Conservation (phyloP, 805 yeast species). For the Yamadazyma olivae region DNA sequence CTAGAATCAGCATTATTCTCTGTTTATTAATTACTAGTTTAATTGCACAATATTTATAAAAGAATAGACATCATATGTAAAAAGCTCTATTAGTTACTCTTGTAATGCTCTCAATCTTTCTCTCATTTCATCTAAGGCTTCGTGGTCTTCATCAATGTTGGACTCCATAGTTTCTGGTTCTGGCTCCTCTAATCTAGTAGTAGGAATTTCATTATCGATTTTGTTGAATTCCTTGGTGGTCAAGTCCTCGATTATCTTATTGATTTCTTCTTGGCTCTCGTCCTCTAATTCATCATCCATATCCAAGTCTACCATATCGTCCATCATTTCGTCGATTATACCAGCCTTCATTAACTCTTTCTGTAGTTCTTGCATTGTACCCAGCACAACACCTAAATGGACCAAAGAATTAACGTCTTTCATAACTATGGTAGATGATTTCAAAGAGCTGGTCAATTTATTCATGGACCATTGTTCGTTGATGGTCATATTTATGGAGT, state of each 20-base stretch:
- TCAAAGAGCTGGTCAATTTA: conserved; percentile 78
- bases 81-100: conserved; percentile 12
- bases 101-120: conserved; percentile 85
- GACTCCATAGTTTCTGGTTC: conserved; percentile 18
- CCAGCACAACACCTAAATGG: conserved; percentile 72
- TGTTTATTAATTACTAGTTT: conserved; percentile 6
- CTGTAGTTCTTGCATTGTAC: conserved; percentile 81
- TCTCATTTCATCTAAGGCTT: conserved; percentile 79
- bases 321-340: conserved; percentile 91
- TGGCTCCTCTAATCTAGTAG: conserved; percentile 16
- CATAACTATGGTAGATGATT: conserved; percentile 77
- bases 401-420: conserved; percentile 80
- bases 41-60: conserved; percentile 3
- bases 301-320: conserved; percentile 74
- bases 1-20: background rate
- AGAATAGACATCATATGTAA: background rate
- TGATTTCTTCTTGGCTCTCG: conserved; percentile 66
- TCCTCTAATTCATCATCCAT: conserved; percentile 63
- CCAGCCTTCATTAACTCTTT: conserved; percentile 84
- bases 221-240: conserved; percentile 39
- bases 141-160: conserved; percentile 52
- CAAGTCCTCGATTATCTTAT: conserved; percentile 48
- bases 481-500: conserved; percentile 82
- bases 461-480: conserved; percentile 88
- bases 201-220: conserved; percentile 32